A percentile compares a stretch with the other conserved stretches of the same genome.
phyloP scores from a whole-genome alignment of 2,329 filamentous ascomycete species.

The Penicillium sp. region DNA sequence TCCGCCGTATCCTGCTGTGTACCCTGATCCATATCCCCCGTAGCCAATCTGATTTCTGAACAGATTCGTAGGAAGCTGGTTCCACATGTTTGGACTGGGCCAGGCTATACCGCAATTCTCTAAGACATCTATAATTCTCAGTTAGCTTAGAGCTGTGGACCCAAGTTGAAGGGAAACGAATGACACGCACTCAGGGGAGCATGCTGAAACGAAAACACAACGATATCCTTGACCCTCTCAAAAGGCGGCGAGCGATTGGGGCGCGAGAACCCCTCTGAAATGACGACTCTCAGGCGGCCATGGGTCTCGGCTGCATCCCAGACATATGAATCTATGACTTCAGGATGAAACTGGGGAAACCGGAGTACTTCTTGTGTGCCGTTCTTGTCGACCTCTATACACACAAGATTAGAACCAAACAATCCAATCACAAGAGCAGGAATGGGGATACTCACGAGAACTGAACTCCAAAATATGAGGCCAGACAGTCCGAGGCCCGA shows the following conservation, averaged over 20 bases:
- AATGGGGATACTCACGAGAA: conserved; percentile 28
- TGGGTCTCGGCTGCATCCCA: conserved; percentile 70
- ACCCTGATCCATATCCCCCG: neutral
- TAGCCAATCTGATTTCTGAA: conserved; percentile 29
- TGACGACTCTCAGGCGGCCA: conserved; percentile 71
- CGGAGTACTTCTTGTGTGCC: conserved; percentile 59
- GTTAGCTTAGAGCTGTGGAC: neutral
- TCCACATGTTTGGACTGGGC: conserved; percentile 72
- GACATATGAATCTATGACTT: conserved; percentile 63
- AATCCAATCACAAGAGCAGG: conserved; percentile 15
- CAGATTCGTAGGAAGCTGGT: conserved; percentile 40
- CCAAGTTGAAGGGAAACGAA: neutral
- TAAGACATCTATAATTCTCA: conserved; percentile 57
- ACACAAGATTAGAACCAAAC: neutral
- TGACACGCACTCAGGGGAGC: conserved; percentile 64
- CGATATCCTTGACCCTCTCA: conserved; percentile 66
- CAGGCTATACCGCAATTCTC: conserved; percentile 72
- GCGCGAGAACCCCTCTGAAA: conserved; percentile 68
- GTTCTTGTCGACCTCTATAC: conserved; percentile 46
- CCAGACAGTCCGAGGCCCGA: conserved; percentile 51
- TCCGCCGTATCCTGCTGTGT: neutral
- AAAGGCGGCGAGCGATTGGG: conserved; percentile 48
- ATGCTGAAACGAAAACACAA: conserved; percentile 81
- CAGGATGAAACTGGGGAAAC: conserved; percentile 69
- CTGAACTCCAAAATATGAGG: conserved; percentile 49